Evolutionary conservation across 352 stramenopile genomes (phyloP).

Genomic region (Phytophthora fragariae): DNA sequence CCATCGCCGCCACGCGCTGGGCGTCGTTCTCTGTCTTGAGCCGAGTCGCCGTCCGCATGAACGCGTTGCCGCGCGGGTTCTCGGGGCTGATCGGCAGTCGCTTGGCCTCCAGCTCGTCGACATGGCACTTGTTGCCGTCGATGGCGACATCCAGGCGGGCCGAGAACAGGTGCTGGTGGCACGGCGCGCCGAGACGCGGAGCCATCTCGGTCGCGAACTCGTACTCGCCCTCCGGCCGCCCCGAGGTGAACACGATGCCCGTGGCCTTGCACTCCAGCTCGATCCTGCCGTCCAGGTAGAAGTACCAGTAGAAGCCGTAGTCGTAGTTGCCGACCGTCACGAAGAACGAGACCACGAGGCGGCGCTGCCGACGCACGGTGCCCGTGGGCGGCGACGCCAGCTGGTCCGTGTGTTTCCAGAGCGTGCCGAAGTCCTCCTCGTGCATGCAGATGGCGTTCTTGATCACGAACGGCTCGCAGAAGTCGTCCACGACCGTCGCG

Average conservation of each 20-base stretch:
- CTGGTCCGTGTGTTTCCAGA: conserved; percentile 80
- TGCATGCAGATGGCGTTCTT: conserved; percentile 47
- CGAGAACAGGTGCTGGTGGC: too few relatives aligned
- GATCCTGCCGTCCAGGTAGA: conserved; percentile 54
- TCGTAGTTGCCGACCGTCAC: conserved; percentile 90
- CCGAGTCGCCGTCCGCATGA: conserved; percentile 56
- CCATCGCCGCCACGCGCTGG: conserved; percentile 54
- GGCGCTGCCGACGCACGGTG: conserved; percentile 64
- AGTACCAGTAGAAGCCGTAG: conserved; percentile 68
- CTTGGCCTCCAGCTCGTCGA: conserved; percentile 72
- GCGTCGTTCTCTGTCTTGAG: conserved; percentile 59
- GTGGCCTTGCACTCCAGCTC: conserved; percentile 66
- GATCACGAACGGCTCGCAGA: conserved; percentile 42
- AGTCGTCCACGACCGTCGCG: conserved; percentile 38
- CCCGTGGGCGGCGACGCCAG: conserved; percentile 34
- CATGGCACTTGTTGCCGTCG: conserved; percentile 61
- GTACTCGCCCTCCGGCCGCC: too few relatives aligned
- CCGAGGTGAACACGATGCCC: too few relatives aligned
- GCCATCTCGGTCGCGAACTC: too few relatives aligned
- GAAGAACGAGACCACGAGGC: conserved; percentile 88
- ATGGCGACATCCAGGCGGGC: conserved; percentile 70
- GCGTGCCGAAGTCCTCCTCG: conserved; percentile 40
- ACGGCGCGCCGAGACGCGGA: too few relatives aligned
- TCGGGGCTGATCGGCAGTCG: conserved; percentile 43
- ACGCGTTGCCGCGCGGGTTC: conserved; percentile 73